A percentile compares a stretch with the other conserved stretches of the same genome.
phyloP scores from a whole-genome alignment of 2,329 filamentous ascomycete genomes.

The Colletotrichum higginsianum region DNA sequence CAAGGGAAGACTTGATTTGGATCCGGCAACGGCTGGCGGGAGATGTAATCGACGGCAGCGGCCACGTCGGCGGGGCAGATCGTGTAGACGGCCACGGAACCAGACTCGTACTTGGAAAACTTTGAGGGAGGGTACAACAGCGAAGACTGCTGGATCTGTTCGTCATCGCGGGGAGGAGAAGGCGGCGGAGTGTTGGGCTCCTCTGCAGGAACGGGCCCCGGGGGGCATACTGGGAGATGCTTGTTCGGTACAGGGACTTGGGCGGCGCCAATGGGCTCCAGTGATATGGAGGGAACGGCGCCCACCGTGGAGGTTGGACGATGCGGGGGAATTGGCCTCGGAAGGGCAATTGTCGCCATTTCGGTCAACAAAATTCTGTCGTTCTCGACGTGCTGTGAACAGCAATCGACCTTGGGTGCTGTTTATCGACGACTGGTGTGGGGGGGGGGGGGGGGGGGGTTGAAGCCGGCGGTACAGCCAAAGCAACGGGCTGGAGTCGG shows the following conservation, averaged over 20 bases:
- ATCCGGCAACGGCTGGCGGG: slow-evolving; percentile 86
- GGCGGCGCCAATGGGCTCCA: slow-evolving; percentile 55
- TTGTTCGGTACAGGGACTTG: slow-evolving; percentile 80
- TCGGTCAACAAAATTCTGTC: background rate
- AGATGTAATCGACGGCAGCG: slow-evolving; percentile 80
- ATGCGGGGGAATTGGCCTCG: slow-evolving; percentile 63
- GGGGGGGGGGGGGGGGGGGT: background rate
- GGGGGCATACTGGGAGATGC: slow-evolving; percentile 90
- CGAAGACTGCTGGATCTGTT: slow-evolving; percentile 73
- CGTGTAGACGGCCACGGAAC: slow-evolving; percentile 76
- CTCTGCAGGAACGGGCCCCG: slow-evolving; percentile 75
- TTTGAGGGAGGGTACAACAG: slow-evolving; percentile 81
- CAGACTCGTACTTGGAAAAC: slow-evolving; percentile 67
- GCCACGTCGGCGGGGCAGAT: slow-evolving; percentile 79
- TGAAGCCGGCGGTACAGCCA: slow-evolving; percentile 8
- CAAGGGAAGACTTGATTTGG: slow-evolving; percentile 93
- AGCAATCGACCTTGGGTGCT: slow-evolving; percentile 1
- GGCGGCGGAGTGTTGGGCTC: slow-evolving; percentile 74
- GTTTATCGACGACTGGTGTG: slow-evolving; percentile 9
- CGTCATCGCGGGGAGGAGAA: slow-evolving; percentile 67
- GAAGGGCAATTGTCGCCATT: slow-evolving; percentile 71
- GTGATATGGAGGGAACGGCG: slow-evolving; percentile 51
- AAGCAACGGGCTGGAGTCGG: slow-evolving; percentile 5
- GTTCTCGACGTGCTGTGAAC: background rate
- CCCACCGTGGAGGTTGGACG: slow-evolving; percentile 57